Evolutionary conservation across 352 stramenopile species (phyloP), one percentile per base, ranked within the genome.

Genomic region (Salisapilia sapeloensis): DNA sequence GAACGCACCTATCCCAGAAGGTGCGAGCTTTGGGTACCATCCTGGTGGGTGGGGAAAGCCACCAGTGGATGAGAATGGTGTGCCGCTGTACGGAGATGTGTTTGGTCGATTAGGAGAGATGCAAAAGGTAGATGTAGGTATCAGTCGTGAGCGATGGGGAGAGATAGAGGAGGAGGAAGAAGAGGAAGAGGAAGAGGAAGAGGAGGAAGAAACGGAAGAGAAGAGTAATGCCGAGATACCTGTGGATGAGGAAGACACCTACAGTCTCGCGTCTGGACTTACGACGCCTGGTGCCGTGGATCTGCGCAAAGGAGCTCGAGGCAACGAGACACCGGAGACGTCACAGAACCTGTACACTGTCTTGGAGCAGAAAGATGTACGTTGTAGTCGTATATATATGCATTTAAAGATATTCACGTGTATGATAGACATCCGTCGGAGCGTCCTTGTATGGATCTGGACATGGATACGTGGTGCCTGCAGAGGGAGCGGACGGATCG

Each of bases 11-110:
- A 80, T 99, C 37, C 94, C 95, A 4, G 61, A 82, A 32, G 78
- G 79, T n/a, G 70, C 87, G 5, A 81, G 71, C 33, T 98, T 96
- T 45, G 95, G 95, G 3, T 98, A 96, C 54, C 92, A 98, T 44
- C 63, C 87, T 11, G 92, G 91, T 40, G 92, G 92, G 31, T 99
- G 93, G 93, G 95, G 95, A 6, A 98, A 98, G 50, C 92, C 93
- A 7, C 93, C 94, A 18, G 90, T 98, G 12, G 92, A 99, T 56
- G 57, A 94, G 30, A 94, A 86, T 47, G 92, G 93, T 1, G 60
- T 81, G 19, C 86, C 92, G n/a, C 48, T 98, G 11, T 98, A 98
- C 51, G 95, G 94, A 24, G 94, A 98, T 53, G 87, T 96, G 5
- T 97, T 98, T 50, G 79, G 69, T 40, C 55, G 65, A 48, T 85